Evolutionary conservation across 768 basidiomycete genomes (phyloP).

Genomic region (Podaxis carcinomalis): DNA sequence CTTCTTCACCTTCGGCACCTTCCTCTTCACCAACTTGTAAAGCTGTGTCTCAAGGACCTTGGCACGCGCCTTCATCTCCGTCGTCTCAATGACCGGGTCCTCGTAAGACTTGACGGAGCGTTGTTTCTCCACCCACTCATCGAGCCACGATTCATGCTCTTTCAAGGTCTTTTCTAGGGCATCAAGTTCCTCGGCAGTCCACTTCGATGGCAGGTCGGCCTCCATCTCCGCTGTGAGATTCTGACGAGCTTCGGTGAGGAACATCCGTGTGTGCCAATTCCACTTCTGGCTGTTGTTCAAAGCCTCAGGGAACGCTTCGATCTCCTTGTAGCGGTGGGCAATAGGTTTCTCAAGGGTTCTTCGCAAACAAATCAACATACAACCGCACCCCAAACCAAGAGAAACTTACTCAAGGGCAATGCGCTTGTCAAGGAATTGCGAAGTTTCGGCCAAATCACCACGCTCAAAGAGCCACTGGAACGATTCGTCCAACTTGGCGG

Average conservation of each 20-base stretch:
- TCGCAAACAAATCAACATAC: constrained; percentile 3
- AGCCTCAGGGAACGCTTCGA: constrained; percentile 77
- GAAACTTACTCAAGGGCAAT: constrained; percentile 75
- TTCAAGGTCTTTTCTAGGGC: constrained; percentile 69
- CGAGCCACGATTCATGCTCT: constrained; percentile 83
- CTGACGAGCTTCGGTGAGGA: constrained; percentile 73
- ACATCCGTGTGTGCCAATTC: constrained; percentile 86
- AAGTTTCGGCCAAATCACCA: constrained; percentile 78
- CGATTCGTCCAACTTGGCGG: constrained; percentile 65
- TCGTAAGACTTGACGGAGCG: constrained; percentile 67
- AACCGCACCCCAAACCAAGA: neutral
- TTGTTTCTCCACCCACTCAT: constrained; percentile 79
- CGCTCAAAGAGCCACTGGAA: constrained; percentile 81
- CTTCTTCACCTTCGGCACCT: constrained; percentile 61
- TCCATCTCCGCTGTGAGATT: constrained; percentile 69
- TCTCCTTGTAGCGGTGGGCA: constrained; percentile 85
- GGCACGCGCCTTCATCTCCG: constrained; percentile 81
- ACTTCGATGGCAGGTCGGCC: constrained; percentile 65
- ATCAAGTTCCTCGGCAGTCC: constrained; percentile 84
- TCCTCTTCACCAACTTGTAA: constrained; percentile 64
- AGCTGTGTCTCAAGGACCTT: constrained; percentile 75
- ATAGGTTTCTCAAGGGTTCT: constrained; percentile 80
- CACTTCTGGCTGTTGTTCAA: constrained; percentile 82
- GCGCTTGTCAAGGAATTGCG: constrained; percentile 70
- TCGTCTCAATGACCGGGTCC: constrained; percentile 82